A percentile compares a stretch with the other conserved stretches of the same genome.
Conservation (phyloP, 805 yeast species). For the Priceomyces castillae region DNA sequence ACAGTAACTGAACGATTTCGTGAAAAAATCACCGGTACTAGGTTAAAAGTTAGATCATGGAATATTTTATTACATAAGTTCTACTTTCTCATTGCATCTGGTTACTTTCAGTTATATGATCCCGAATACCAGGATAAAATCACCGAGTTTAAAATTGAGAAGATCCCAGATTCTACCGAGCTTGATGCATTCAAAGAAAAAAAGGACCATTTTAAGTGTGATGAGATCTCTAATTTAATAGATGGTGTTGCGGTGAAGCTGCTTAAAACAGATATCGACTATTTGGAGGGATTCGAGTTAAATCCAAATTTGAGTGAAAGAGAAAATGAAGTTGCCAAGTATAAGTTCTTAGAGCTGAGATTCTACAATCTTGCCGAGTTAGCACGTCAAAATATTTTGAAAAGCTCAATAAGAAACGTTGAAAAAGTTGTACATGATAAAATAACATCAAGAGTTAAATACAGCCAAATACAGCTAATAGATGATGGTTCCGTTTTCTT, state of each 20-base stretch:
- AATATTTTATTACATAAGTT: constrained; percentile 68
- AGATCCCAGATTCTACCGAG: constrained; percentile 1
- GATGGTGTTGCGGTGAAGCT: constrained; percentile 13
- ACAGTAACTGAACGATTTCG: constrained; percentile 13
- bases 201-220: constrained; percentile 9
- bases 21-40: constrained; percentile 23
- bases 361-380: constrained; percentile 37
- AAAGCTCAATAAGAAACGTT: constrained; percentile 28
- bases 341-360: constrained; percentile 25
- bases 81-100: constrained; percentile 74
- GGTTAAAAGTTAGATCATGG: constrained; percentile 45
- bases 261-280: constrained; percentile 5
- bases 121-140: constrained; percentile 30
- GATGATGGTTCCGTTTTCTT: constrained; percentile 31
- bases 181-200: constrained; percentile 8
- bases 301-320: not conserved
- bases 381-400: constrained; percentile 31
- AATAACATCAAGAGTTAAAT: constrained; percentile 21
- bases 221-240: constrained; percentile 23
- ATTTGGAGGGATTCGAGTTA: constrained; percentile 3
- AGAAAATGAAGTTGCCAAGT: constrained; percentile 7
- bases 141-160: constrained; percentile 8
- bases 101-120: constrained; percentile 55
- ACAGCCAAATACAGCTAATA: constrained; percentile 9
- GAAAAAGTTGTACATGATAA: constrained; percentile 21